Evolutionary conservation across 306 rosid genomes (phyloP), one percentile per base, ranked within the genome.

Genomic region (Oemleria cerasiformis): DNA sequence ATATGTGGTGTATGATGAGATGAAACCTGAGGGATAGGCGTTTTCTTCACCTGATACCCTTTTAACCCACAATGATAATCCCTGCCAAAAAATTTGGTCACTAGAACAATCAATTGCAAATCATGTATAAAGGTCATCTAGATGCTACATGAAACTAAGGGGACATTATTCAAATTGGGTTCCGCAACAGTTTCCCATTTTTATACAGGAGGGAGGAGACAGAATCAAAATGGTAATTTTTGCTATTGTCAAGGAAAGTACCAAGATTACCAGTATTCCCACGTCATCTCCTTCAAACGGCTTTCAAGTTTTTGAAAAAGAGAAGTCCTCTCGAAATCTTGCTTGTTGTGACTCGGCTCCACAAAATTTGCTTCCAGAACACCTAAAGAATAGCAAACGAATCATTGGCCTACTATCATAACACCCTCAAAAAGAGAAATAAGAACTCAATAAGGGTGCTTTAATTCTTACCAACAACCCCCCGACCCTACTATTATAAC

Each of bases 261-360:
- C 2, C 36, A 30, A 30, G 43, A 45, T 43, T 75, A 89, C 99
- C 97, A 94, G 82, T 91, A 94, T 73, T 94, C 99, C 87, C 84
- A 82, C 7, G 96, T 87, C 99, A 91, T 91, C 23, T 84, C 88
- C 81, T 84, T 94, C 78, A 94, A 85, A 34, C 99, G 97, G 41
- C 2, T 71, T 86, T 89, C 96, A 78, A 94, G 95, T 84, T 89
- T 94, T 83, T 86, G 97, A 76, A 89, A 91, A 75, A 94, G 74
- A 49, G 92, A 81, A 75, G 96, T 91, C 85, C 79, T 89, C 85
- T 94, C 99, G 70, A 94, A 94, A 79, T 94, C 99, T 84, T 94
- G 99, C 80, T 94, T 94, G 77, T 89, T 85, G 81, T 94, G 99
- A 20, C 95, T 81, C 5, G 99, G 99, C 81, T 91, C 85, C 63